Evolutionary conservation across 768 basidiomycete genomes (phyloP).

Genomic region (Xerocomus brunneocitrinus): DNA sequence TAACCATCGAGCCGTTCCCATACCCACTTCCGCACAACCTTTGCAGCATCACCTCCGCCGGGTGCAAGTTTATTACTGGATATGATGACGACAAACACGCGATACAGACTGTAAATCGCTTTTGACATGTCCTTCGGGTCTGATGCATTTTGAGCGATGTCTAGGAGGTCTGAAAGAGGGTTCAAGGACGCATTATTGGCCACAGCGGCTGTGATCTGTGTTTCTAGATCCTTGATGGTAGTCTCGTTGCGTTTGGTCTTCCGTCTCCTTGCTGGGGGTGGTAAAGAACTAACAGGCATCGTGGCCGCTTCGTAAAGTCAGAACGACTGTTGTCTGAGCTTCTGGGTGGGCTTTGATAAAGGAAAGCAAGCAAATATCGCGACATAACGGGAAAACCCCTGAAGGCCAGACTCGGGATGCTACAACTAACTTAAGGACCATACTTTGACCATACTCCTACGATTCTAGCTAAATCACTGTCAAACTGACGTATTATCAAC

Average conservation of each 20-base stretch:
- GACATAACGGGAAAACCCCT: background rate
- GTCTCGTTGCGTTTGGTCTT: constrained; percentile 31
- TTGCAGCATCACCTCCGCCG: constrained; percentile 49
- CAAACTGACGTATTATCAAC: too few species aligned
- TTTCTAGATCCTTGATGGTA: constrained; percentile 48
- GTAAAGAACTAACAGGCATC: constrained; percentile 42
- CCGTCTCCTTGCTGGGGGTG: constrained; percentile 48
- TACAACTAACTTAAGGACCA: too few species aligned
- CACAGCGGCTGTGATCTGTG: constrained; percentile 50
- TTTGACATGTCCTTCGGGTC: constrained; percentile 62
- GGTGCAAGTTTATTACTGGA: constrained; percentile 50
- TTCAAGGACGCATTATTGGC: constrained; percentile 65
- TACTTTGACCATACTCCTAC: too few species aligned
- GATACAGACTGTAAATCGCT: constrained; percentile 77
- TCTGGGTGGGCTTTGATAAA: too few species aligned
- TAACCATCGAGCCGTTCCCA: constrained; percentile 71
- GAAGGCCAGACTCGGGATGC: too few species aligned
- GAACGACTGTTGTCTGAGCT: too few species aligned
- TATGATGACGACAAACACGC: constrained; percentile 67
- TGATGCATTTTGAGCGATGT: constrained; percentile 44
- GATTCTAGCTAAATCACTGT: too few species aligned
- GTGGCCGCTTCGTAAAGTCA: background rate
- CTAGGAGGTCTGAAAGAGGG: constrained; percentile 67
- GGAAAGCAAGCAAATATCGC: background rate
- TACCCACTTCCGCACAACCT: constrained; percentile 71